Evolutionary conservation across 2,329 filamentous ascomycete genomes (phyloP), one percentile per base, ranked within the genome.

Genomic region (Phaeoacremonium minimum): DNA sequence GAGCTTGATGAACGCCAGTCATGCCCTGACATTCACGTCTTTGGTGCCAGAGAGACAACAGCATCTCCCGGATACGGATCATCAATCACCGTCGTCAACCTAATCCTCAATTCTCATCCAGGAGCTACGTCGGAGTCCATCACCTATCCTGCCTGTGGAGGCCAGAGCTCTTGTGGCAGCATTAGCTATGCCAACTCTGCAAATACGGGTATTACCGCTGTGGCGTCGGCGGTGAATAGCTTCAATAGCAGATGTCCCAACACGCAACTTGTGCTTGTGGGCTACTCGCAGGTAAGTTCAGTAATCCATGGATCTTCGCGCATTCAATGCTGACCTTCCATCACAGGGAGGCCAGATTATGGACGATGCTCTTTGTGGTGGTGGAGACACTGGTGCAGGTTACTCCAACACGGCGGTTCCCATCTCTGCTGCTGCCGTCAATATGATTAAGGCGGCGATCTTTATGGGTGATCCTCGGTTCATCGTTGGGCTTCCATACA

Each of bases 401-500:
- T 58, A 71, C 29, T 51, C 57, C 15, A 66, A 58, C 38, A 69
- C 72, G 11, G 60, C 66, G 0, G 54, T 66, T 5, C 58, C 58
- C 26, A 55, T 73, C 28, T 57, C 62, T 13, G 63, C 67, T 5
- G 61, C 61, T 6, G 74, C 75, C 7, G 56, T 76, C 12, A 60
- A 56, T 30, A 67, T 69, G 52, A 71, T 81, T 49, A 79, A 79
- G 56, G 77, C 69, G 1, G 73, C 70, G 15, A 78, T 83, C 49
- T 73, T 79, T 54, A 77, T 80, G 74, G 77, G 77, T 7, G 71
- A 79, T 49, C 79, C 78, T 14, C 66, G 77, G 47, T 71, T 74
- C 51, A 60, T 67, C 16, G 51, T 61, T 18, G 75, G 77, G 3
- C 60, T 77, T 16, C 55, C 76, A 2, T 83, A 79, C 52, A 69